Evolutionary conservation across 2,329 filamentous ascomycete species (phyloP).

Genomic region (Colletotrichum echinochloae): DNA sequence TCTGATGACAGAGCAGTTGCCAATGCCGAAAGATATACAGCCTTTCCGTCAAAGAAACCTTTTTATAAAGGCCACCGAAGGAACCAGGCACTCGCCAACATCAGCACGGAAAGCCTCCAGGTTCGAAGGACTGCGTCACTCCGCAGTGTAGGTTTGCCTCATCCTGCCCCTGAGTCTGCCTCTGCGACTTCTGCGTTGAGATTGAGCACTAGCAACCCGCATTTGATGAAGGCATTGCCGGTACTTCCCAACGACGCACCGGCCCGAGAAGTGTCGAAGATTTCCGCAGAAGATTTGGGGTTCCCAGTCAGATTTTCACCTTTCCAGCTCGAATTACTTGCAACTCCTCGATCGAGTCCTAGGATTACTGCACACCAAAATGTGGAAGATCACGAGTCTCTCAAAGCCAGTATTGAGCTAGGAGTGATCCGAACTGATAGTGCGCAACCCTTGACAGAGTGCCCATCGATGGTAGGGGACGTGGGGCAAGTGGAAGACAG

Average conservation of each 20-base stretch:
- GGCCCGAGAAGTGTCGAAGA: neutral
- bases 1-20: neutral
- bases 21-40: neutral
- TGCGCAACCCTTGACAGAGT: neutral
- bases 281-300: slow-evolving; percentile 16
- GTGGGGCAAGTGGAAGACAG: neutral
- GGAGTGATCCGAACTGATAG: neutral
- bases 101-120: slow-evolving; percentile 40
- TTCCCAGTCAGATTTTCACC: slow-evolving; percentile 36
- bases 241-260: slow-evolving; percentile 54
- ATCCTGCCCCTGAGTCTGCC: slow-evolving; percentile 62
- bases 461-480: neutral
- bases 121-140: neutral
- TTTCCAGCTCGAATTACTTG: slow-evolving; percentile 37
- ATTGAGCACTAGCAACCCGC: slow-evolving; percentile 62
- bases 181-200: slow-evolving; percentile 59
- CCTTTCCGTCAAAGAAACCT: neutral
- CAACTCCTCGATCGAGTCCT: slow-evolving; percentile 28
- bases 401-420: slow-evolving; percentile 28
- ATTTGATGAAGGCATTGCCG: slow-evolving; percentile 65
- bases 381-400: slow-evolving; percentile 31
- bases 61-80: slow-evolving; percentile 44
- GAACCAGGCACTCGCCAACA: slow-evolving; percentile 44
- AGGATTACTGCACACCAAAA: slow-evolving; percentile 19
- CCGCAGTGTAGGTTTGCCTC: slow-evolving; percentile 32